Evolutionary conservation across 257 asterid species (phyloP), one percentile per base, ranked within the genome.

Genomic region (Solanum arcanum): DNA sequence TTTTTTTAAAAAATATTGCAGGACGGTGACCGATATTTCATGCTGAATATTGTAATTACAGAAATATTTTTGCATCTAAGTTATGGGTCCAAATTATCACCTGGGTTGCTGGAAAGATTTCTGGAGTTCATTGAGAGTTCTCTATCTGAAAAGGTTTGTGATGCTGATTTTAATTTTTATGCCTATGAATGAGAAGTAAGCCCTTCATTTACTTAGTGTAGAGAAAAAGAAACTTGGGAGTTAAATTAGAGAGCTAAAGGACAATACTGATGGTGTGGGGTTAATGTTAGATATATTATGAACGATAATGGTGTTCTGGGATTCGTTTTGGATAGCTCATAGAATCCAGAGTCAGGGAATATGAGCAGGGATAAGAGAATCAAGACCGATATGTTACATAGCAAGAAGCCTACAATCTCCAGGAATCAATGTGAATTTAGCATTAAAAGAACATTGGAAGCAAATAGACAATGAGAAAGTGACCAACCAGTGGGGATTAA

Each of bases 91-190:
- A 49, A 81, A 85, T 88, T 90, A 78, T 90, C 94, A 81, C 86
- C 92, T 86, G 89, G 91, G 86, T 92, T 93, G 87, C 83, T 93
- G 92, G 99, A 92, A 85, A 93, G 88, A 83, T 91, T 95, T 88
- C 91, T 97, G 90, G 96, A 88, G 90, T 95, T 95, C 92, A 90
- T 94, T 49, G 97, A 94, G 89, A 89, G 90, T 87, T 91, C 99
- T 75, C 90, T 97, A 72, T 77, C 86, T 47, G 89, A 88, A 88
- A 92, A 95, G 99, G 99, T 97, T 90, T 84, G 85, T 80, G 42
- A 78, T 15, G 11, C 6, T 15, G 56, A 75, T 12, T 47, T 62
- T 47, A 47, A 80, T 46, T 27, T 47, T 46, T 16, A 18, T 80
- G 85, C 66, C 29, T 80, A 27, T 47, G 27, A 46, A 23, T 47